Conservation (phyloP, 371 early-diverging fungal species). For the Fennellomyces sp. region DNA sequence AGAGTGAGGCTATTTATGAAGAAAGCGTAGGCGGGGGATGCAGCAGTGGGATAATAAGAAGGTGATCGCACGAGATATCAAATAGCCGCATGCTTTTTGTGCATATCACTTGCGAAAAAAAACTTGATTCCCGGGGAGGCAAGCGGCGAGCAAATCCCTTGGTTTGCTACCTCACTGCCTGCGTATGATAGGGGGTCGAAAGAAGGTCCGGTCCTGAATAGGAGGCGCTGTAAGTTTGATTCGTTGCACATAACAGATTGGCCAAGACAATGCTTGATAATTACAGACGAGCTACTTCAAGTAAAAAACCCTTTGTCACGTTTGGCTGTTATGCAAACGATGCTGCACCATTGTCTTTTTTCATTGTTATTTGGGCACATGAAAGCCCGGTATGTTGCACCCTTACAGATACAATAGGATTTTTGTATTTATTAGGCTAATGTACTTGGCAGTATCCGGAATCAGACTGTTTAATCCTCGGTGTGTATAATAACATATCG, state of each 20-base stretch:
- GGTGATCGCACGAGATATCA: background rate
- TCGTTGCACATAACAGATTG: background rate
- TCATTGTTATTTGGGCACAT: background rate
- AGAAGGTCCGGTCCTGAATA: background rate
- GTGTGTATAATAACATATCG: background rate
- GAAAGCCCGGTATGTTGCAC: background rate
- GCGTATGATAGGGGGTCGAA: background rate
- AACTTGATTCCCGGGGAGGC: background rate
- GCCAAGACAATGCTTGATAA: background rate
- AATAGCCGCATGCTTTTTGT: conserved; percentile 1
- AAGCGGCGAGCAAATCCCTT: background rate
- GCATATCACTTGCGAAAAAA: background rate
- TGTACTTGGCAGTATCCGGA: no score
- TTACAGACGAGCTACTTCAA: background rate
- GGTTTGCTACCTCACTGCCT: background rate
- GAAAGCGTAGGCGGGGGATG: background rate
- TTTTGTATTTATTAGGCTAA: no score
- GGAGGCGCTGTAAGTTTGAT: conserved; percentile 1
- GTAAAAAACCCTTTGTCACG: background rate
- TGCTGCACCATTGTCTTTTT: background rate
- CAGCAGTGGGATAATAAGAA: conserved; percentile 5
- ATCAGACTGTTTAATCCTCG: background rate
- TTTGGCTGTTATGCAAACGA: background rate
- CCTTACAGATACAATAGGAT: background rate
- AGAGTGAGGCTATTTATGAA: background rate